phyloP scores from a whole-genome alignment of 371 early-diverging fungal species.

The Paraphysoderma sedebokerense region DNA sequence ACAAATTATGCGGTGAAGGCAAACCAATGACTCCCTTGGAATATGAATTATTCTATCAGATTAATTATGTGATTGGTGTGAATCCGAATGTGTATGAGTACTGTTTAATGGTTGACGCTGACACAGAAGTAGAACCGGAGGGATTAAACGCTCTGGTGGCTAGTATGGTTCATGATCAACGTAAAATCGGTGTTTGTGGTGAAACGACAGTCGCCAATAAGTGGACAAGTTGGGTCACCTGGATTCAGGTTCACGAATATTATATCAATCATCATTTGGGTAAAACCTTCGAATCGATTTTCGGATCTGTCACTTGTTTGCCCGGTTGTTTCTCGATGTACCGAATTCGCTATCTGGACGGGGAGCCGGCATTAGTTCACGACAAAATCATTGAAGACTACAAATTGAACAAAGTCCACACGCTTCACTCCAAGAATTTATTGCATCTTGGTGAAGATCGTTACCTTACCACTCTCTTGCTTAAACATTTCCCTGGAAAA shows the following conservation, averaged over 20 bases:
- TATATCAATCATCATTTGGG: slow-evolving; percentile 29
- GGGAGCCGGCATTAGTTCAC: slow-evolving; percentile 18
- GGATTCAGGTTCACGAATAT: slow-evolving; percentile 33
- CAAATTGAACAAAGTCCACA: slow-evolving; percentile 21
- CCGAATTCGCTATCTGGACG: slow-evolving; percentile 17
- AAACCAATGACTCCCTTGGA: slow-evolving; percentile 22
- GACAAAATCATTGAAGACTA: slow-evolving; percentile 25
- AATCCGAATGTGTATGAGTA: slow-evolving; percentile 4
- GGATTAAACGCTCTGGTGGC: slow-evolving; percentile 1
- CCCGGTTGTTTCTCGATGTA: slow-evolving; percentile 65
- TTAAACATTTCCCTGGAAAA: slow-evolving; percentile 48
- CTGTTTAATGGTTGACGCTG: slow-evolving; percentile 10
- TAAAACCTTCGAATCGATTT: slow-evolving; percentile 29
- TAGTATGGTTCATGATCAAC: slow-evolving; percentile 2
- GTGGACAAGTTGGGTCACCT: slow-evolving; percentile 17
- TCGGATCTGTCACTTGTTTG: slow-evolving; percentile 48
- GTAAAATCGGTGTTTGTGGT: slow-evolving; percentile 7
- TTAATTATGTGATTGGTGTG: slow-evolving; percentile 11
- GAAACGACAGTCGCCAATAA: slow-evolving; percentile 10
- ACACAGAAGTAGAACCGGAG: slow-evolving; percentile 6
- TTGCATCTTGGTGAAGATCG: slow-evolving; percentile 41
- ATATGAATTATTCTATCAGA: slow-evolving; percentile 20
- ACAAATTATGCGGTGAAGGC: slow-evolving; percentile 13
- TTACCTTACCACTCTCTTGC: slow-evolving; percentile 49
- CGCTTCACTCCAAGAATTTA: slow-evolving; percentile 36